A percentile compares a stretch with the other conserved stretches of the same genome.
phyloP scores from a whole-genome alignment of 352 stramenopile species.

The Phytopythium kandeliae region DNA sequence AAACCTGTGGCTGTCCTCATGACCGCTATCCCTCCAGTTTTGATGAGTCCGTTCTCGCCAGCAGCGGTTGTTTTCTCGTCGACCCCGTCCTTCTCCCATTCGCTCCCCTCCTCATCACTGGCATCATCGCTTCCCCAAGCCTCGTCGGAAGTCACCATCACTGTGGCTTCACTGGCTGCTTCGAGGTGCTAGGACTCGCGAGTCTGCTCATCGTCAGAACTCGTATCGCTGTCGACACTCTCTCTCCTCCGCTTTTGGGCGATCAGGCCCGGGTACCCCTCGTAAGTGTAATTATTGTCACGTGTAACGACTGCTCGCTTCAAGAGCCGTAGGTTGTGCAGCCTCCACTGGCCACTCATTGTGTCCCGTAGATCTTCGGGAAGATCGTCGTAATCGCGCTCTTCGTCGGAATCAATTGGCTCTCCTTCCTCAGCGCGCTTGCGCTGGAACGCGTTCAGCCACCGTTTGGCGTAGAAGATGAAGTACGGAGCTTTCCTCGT shows the following conservation, averaged over 20 bases:
- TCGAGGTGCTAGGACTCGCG: neutral
- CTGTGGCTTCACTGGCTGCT: neutral
- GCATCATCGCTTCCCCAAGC: neutral
- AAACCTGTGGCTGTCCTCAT: no score
- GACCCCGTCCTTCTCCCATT: neutral
- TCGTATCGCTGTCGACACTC: neutral
- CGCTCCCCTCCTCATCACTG: neutral
- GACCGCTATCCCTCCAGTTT: no score
- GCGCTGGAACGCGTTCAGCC: neutral
- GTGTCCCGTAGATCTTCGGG: neutral
- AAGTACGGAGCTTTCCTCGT: neutral
- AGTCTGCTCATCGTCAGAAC: neutral
- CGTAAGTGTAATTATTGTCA: neutral
- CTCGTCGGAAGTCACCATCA: neutral
- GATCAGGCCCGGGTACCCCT: neutral
- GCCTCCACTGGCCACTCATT: neutral
- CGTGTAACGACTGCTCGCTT: neutral
- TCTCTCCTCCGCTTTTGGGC: neutral
- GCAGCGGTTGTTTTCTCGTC: neutral
- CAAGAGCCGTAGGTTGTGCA: neutral
- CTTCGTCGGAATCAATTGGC: neutral
- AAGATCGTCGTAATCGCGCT: neutral
- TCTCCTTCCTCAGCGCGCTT: constrained; percentile 1
- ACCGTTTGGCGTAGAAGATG: neutral
- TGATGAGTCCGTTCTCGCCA: no score